Evolutionary conservation across 192 early-diverging fungal genomes (phyloP).

Genomic region (Piromyces sp.): DNA sequence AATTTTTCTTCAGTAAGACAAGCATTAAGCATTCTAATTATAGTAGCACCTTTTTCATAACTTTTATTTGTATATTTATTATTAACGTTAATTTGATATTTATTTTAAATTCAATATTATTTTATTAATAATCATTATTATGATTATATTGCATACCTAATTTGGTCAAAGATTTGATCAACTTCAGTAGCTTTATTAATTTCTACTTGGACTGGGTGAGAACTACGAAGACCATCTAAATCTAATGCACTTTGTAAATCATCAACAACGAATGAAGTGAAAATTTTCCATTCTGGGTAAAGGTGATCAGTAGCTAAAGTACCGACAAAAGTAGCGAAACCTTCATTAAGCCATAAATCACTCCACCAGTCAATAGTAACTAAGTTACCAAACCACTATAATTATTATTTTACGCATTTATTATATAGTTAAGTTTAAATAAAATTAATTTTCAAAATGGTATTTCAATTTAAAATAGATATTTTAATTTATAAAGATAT

Average conservation of each 20-base stretch:
- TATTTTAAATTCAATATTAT: too few species aligned
- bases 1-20: constrained; percentile 52
- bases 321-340: constrained; percentile 93
- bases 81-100: too few species aligned
- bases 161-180: constrained; percentile 76
- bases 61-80: background rate
- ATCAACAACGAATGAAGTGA: constrained; percentile 68
- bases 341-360: constrained; percentile 90
- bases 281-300: constrained; percentile 88
- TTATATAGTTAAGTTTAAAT: too few species aligned
- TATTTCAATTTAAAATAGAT: too few species aligned
- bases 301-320: constrained; percentile 70
- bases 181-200: constrained; percentile 73
- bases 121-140: too few species aligned
- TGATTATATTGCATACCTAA: background rate
- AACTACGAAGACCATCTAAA: constrained; percentile 67
- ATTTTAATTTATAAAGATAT: too few species aligned
- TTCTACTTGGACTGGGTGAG: constrained; percentile 83
- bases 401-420: constrained; percentile 1
- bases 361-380: constrained; percentile 97
- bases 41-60: constrained; percentile 74
- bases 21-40: constrained; percentile 82
- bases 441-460: too few species aligned
- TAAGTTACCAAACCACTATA: constrained; percentile 64
- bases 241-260: constrained; percentile 57